phyloP scores from a whole-genome alignment of 75 land plant species.

The Cryptomeria japonica region DNA sequence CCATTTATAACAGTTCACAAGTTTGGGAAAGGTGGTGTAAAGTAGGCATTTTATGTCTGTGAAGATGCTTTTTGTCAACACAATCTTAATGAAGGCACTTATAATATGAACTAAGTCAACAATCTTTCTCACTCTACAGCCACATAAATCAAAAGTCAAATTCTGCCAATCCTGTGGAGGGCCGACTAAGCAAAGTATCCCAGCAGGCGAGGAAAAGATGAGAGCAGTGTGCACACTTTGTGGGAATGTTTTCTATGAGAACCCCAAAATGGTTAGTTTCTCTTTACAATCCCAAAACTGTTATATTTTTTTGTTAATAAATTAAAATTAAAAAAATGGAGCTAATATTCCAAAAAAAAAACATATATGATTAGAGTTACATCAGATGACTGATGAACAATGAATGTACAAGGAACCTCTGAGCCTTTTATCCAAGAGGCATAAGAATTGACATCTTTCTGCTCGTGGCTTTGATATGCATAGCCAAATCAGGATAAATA shows the following conservation, averaged over 20 bases:
- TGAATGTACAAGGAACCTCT: not conserved
- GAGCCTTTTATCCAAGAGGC: not conserved
- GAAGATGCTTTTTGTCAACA: not conserved
- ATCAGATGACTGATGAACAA: not conserved
- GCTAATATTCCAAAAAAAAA: not conserved
- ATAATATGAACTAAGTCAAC: not conserved
- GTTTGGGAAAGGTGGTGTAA: not conserved
- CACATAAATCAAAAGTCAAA: slow-evolving; percentile 40
- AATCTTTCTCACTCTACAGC: slow-evolving; percentile 28
- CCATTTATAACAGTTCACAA: not conserved
- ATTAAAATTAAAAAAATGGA: not conserved
- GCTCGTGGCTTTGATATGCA: not conserved
- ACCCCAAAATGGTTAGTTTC: slow-evolving; percentile 85
- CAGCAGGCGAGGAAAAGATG: slow-evolving; percentile 85
- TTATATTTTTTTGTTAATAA: not conserved
- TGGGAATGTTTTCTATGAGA: slow-evolving; percentile 76
- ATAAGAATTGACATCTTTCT: not conserved
- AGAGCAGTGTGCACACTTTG: slow-evolving; percentile 85
- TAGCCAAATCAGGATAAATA: not conserved
- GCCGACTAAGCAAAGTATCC: slow-evolving; percentile 64
- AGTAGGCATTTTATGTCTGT: not conserved
- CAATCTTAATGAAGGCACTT: not conserved
- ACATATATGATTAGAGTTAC: not conserved
- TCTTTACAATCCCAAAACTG: not conserved
- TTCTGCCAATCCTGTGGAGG: slow-evolving; percentile 95